Conservation (phyloP, 1,139 yeast species). For the Hyphopichia buzzinii region DNA sequence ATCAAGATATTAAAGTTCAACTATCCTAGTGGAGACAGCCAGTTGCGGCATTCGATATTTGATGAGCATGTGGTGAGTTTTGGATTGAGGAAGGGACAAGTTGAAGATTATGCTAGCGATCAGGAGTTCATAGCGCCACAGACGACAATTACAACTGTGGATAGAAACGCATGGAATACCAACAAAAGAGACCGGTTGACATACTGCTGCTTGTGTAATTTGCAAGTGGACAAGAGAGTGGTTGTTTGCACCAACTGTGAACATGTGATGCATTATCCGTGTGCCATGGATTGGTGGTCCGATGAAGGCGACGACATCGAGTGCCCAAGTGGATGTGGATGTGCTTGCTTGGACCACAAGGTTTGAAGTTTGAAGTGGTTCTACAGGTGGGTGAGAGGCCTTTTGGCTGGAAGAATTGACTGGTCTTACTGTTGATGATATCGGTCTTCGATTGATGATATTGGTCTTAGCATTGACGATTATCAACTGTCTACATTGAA, state of each 20-base stretch:
- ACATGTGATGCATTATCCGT: conserved; percentile 73
- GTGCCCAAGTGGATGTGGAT: conserved; percentile 93
- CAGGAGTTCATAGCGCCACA: conserved; percentile 23
- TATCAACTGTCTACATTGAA: too few species aligned
- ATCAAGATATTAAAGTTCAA: conserved; percentile 78
- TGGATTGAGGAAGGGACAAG: conserved; percentile 41
- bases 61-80: conserved; percentile 40
- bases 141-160: conserved; percentile 22
- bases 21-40: conserved; percentile 31
- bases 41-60: conserved; percentile 15
- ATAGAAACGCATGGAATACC: conserved; percentile 34
- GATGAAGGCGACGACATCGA: conserved; percentile 42
- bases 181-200: conserved; percentile 25
- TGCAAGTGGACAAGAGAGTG: conserved; percentile 58
- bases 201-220: conserved; percentile 64
- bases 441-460: too few species aligned
- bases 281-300: conserved; percentile 83
- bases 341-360: conserved; percentile 52
- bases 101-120: conserved; percentile 14
- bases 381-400: too few species aligned
- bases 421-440: too few species aligned
- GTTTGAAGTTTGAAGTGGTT: too few species aligned
- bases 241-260: conserved; percentile 73
- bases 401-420: too few species aligned
- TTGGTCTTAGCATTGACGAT: too few species aligned